Conservation (phyloP, 768 basidiomycete genomes). For the Leccinum barrowsii region DNA sequence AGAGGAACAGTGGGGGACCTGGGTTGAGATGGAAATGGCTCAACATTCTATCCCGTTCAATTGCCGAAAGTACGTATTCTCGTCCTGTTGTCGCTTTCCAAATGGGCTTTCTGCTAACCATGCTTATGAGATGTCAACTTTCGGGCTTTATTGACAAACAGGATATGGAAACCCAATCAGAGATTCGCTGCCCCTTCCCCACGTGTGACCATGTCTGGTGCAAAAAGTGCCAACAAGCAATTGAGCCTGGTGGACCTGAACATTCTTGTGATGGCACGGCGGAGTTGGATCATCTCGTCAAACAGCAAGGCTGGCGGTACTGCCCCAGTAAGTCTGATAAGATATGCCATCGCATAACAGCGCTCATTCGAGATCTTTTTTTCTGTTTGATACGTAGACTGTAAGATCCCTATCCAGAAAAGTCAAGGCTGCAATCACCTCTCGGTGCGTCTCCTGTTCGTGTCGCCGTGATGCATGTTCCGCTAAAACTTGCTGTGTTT, state of each 20-base stretch:
- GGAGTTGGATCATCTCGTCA: constrained; percentile 52
- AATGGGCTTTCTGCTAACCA: neutral
- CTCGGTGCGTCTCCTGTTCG: constrained; percentile 38
- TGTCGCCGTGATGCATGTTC: neutral
- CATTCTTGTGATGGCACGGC: constrained; percentile 59
- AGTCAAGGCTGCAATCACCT: constrained; percentile 55
- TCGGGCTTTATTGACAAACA: constrained; percentile 49
- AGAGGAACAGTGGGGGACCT: constrained; percentile 39
- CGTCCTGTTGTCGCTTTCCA: neutral
- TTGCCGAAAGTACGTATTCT: constrained; percentile 46
- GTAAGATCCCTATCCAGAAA: constrained; percentile 51
- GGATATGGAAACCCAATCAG: constrained; percentile 39
- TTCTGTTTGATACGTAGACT: constrained; percentile 27
- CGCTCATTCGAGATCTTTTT: neutral
- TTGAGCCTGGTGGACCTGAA: constrained; percentile 32
- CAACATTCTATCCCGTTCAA: constrained; percentile 39
- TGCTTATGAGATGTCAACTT: constrained; percentile 42
- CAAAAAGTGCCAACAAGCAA: constrained; percentile 48
- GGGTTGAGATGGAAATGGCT: constrained; percentile 45
- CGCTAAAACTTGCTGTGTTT: neutral
- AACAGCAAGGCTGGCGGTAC: constrained; percentile 54
- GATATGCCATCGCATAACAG: neutral
- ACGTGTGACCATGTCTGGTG: constrained; percentile 57
- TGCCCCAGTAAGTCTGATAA: constrained; percentile 47
- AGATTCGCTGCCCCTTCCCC: constrained; percentile 48